A percentile compares a stretch with the other conserved stretches of the same genome.
Evolutionary conservation across 1,284 basidiomycete genomes (phyloP).

Genomic region (Trametes sp.): DNA sequence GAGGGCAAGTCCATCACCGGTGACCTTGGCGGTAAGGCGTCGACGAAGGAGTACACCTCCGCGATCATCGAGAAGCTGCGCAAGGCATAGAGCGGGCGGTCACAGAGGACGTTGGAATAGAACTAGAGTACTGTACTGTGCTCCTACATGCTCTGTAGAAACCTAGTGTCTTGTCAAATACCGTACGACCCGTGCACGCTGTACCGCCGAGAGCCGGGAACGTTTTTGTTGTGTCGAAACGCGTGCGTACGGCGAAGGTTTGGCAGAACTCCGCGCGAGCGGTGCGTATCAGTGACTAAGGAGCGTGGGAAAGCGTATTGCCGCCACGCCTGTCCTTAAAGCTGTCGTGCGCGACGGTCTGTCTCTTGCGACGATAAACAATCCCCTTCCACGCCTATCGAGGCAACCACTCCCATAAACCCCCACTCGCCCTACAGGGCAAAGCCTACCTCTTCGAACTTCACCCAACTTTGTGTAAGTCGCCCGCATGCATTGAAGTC

Average conservation of each 20-base stretch:
- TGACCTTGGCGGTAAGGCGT: conserved; percentile 91
- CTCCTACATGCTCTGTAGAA: conserved; percentile 26
- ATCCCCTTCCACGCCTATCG: conserved; percentile 60
- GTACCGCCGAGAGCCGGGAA: neutral
- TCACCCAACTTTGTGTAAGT: conserved; percentile 58
- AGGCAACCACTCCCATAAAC: conserved; percentile 65
- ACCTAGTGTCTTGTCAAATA: conserved; percentile 14
- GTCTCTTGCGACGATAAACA: conserved; percentile 53
- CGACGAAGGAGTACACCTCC: conserved; percentile 87
- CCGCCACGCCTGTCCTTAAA: conserved; percentile 38
- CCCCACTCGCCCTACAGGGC: conserved; percentile 89
- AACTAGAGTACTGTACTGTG: conserved; percentile 32
- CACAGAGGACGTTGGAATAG: conserved; percentile 31
- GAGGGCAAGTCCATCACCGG: conserved; percentile 94
- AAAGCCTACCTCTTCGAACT: conserved; percentile 65
- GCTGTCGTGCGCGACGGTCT: conserved; percentile 34
- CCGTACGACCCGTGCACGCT: conserved; percentile 11
- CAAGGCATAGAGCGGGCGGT: conserved; percentile 46
- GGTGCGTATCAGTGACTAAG: conserved; percentile 33
- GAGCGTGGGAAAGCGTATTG: conserved; percentile 38
- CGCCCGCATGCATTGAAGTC: conserved; percentile 26
- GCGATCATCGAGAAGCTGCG: conserved; percentile 84
- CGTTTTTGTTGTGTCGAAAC: conserved; percentile 22
- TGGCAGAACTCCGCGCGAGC: conserved; percentile 22
- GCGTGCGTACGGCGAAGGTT: conserved; percentile 12